These are phyloP conservation scores for Chalciporus sp. DNA, from an alignment of 1,284 basidiomycete genomes.

Conservation along the genomic window DNA sequence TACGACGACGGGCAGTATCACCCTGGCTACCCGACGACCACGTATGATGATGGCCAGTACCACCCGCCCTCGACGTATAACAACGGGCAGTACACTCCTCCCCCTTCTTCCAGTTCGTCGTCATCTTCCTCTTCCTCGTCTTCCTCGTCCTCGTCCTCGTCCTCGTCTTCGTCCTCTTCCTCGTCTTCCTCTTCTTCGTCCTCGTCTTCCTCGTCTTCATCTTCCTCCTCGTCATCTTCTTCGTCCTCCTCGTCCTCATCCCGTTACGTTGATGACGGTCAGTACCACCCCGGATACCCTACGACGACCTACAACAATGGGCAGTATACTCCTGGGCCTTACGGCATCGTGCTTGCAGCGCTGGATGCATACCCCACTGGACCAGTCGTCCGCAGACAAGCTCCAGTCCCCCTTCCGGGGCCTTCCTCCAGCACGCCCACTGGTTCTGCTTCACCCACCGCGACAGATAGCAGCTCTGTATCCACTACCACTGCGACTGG, in stretches of 20 bases:
- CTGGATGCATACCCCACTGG: neutral
- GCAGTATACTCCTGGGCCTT: neutral
- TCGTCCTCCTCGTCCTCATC: neutral
- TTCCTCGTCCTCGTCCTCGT: neutral
- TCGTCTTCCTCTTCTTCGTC: neutral
- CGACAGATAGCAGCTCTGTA: neutral
- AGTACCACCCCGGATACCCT: neutral
- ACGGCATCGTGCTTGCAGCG: neutral
- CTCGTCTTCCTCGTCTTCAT: neutral
- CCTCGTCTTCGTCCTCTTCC: neutral
- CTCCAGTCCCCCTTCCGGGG: neutral
- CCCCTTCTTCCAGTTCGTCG: neutral
- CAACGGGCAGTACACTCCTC: slow-evolving; percentile 13
- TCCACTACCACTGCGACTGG: neutral
- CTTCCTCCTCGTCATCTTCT: neutral
- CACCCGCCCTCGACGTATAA: slow-evolving; percentile 11
- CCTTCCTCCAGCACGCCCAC: neutral
- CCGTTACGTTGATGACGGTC: neutral
- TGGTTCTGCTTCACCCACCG: no score
- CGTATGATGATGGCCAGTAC: slow-evolving; percentile 21
- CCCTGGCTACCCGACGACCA: slow-evolving; percentile 18
- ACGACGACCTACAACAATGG: slow-evolving; percentile 4
- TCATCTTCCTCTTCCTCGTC: neutral
- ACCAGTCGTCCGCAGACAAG: neutral
- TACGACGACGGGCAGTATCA: slow-evolving; percentile 23